These are phyloP conservation scores for Cryphonectria parasitica DNA, from an alignment of 2,329 filamentous ascomycete species.

Conservation along the genomic window DNA sequence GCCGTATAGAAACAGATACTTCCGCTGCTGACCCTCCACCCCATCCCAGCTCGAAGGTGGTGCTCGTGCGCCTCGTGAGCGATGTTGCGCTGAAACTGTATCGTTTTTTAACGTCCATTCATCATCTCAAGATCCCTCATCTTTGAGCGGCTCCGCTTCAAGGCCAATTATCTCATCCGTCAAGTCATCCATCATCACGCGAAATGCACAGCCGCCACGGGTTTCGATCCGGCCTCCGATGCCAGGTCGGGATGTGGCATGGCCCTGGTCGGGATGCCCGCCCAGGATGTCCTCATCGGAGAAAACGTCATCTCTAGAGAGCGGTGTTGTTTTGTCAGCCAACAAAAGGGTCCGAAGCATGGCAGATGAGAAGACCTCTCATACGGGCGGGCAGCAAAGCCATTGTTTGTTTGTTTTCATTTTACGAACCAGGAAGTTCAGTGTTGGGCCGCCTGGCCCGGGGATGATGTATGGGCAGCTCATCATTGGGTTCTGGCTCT, in stretches of 20 bases:
- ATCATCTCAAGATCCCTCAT: neutral
- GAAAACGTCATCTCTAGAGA: constrained; percentile 1
- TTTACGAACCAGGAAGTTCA: constrained; percentile 4
- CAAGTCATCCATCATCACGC: neutral
- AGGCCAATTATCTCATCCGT: neutral
- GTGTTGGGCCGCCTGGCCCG: neutral
- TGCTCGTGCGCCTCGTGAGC: neutral
- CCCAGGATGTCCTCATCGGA: constrained; percentile 10
- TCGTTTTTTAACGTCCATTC: neutral
- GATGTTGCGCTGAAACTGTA: neutral
- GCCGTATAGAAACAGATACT: neutral
- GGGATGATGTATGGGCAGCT: neutral
- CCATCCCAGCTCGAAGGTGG: neutral
- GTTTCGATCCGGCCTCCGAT: neutral
- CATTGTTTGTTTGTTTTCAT: neutral
- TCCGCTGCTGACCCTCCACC: neutral
- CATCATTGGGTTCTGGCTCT: neutral
- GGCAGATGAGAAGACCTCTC: neutral
- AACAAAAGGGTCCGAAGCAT: neutral
- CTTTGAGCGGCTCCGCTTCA: neutral
- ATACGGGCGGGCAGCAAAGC: neutral
- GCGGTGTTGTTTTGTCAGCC: neutral
- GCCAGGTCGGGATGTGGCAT: neutral
- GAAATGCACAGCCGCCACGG: neutral
- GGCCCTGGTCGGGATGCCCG: constrained; percentile 11